A percentile compares a stretch with the other conserved stretches of the same genome.
Evolutionary conservation across 345 rosid species (phyloP).

Genomic region (Syzygium jambos): DNA sequence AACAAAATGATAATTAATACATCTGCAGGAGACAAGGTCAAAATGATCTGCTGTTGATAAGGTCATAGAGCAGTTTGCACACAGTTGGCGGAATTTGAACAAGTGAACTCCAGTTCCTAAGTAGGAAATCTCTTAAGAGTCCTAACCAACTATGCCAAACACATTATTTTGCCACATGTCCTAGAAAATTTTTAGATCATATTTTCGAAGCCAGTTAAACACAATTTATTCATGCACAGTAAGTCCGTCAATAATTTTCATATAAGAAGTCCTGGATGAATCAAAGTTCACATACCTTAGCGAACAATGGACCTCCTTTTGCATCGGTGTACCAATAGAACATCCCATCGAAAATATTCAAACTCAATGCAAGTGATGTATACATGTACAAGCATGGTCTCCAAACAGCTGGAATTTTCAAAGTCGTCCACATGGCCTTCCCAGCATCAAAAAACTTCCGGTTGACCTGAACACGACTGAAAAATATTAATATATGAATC

Average conservation of each 20-base stretch:
- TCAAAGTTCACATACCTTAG: slow-evolving; percentile 41
- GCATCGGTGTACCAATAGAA: slow-evolving; percentile 89
- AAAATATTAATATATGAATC: background rate
- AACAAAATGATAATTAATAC: background rate
- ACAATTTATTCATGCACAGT: background rate
- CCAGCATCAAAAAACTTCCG: slow-evolving; percentile 59
- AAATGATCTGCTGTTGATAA: background rate
- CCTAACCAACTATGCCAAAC: background rate
- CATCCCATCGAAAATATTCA: slow-evolving; percentile 82
- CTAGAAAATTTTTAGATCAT: background rate
- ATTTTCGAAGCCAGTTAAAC: background rate
- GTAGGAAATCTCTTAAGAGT: background rate
- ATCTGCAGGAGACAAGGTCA: background rate
- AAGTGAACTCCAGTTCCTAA: background rate
- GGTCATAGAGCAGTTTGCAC: background rate
- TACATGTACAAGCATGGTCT: slow-evolving; percentile 88
- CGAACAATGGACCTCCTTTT: slow-evolving; percentile 60
- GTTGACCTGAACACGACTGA: slow-evolving; percentile 39
- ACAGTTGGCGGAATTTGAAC: background rate
- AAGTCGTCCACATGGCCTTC: slow-evolving; percentile 76
- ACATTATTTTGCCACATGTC: background rate
- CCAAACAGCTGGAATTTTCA: slow-evolving; percentile 77
- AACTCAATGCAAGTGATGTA: slow-evolving; percentile 55
- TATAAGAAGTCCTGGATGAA: background rate
- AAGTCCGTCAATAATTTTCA: background rate